Base-by-base conservation (phyloP, 2,329 filamentous ascomycete species). In the Curvularia verruculosa region DNA sequence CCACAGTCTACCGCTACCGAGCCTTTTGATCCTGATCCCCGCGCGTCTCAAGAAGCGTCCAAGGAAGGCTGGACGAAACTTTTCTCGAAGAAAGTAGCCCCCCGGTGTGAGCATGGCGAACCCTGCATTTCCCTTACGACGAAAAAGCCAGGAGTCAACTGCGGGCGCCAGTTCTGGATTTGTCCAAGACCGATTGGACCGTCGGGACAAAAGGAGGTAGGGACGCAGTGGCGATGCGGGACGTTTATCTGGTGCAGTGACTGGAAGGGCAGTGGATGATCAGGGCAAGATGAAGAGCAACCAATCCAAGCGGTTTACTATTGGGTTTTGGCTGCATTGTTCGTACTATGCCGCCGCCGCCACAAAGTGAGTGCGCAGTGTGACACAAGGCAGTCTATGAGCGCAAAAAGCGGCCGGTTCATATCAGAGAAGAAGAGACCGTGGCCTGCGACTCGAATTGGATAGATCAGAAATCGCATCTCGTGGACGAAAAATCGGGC, bases 61-160 rank as follows among this genome's bases (percentile, higher is more conserved):
- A 94, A 91, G 73, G 89, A 95, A 70, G 89, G 89, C 21, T 98
- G 95, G 95, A 88, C 87, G 4, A 92, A 89, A 72, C 82, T 98
- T 13, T 88, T 98, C 60, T 85, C 88, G 15, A 92, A 89, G 74
- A 87, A 89, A 54, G 79, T 85, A 1, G 82, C 86, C 1, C 95
- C 95, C 1, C 85, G 84, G 55, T 99, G 95, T 72, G 92, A 97
- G 66, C 95, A 99, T 71, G 82, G 87, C 51, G 93, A 98, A 67
- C 89, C 91, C 2, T 98, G 95, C 76, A 90, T 92, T 62, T 91
- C 84, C 63, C 80, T 94, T 49, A 84, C 88, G 18, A 96, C 93
- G 1, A 97, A 94, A 79, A 98, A 98, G 72, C 83, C 91, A 0
- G 95, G 95, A 1, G 80, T 91, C 61, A 99, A 98, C 69, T 88